A percentile compares a stretch with the other conserved stretches of the same genome.
Conservation (phyloP, 2,329 filamentous ascomycete genomes). For the Clarireedia homoeocarpa region DNA sequence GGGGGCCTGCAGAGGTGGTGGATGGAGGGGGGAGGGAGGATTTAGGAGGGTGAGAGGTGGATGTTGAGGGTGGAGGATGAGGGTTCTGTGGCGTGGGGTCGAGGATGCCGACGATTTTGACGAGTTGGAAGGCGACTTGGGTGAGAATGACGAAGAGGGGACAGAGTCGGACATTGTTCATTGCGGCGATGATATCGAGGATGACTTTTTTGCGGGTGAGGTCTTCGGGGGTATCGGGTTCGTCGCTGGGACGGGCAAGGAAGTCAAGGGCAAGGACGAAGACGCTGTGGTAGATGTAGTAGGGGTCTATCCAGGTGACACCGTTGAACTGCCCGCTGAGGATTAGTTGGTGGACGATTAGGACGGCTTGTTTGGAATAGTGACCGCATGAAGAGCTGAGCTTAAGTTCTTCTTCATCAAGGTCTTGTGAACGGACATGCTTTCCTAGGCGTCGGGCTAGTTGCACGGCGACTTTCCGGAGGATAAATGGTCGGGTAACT, state of each 20-base stretch:
- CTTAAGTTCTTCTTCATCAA: slow-evolving; percentile 22
- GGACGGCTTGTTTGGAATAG: slow-evolving; percentile 18
- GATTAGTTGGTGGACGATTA: slow-evolving; percentile 21
- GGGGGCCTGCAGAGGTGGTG: neutral
- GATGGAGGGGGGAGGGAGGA: neutral
- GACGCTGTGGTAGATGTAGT: slow-evolving; percentile 26
- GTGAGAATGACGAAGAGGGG: slow-evolving; percentile 25
- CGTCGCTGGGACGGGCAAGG: slow-evolving; percentile 23
- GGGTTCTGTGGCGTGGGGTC: slow-evolving; percentile 10
- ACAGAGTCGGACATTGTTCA: slow-evolving; percentile 23
- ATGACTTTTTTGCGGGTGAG: slow-evolving; percentile 20
- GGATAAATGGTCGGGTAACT: slow-evolving; percentile 23
- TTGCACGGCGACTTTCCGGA: slow-evolving; percentile 25
- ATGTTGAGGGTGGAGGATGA: neutral
- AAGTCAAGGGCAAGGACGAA: slow-evolving; percentile 27
- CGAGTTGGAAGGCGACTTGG: slow-evolving; percentile 25
- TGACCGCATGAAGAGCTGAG: slow-evolving; percentile 22
- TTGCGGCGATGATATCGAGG: slow-evolving; percentile 21
- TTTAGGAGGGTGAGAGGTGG: neutral
- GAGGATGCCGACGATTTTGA: slow-evolving; percentile 27
- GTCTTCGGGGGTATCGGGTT: slow-evolving; percentile 24
- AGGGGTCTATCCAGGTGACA: slow-evolving; percentile 25
- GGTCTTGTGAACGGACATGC: slow-evolving; percentile 21
- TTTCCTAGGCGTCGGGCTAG: slow-evolving; percentile 22
- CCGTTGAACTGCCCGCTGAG: slow-evolving; percentile 22